Base-by-base conservation (phyloP, 495 filamentous ascomycete genomes). In the Barbatosphaeria neglecta region DNA sequence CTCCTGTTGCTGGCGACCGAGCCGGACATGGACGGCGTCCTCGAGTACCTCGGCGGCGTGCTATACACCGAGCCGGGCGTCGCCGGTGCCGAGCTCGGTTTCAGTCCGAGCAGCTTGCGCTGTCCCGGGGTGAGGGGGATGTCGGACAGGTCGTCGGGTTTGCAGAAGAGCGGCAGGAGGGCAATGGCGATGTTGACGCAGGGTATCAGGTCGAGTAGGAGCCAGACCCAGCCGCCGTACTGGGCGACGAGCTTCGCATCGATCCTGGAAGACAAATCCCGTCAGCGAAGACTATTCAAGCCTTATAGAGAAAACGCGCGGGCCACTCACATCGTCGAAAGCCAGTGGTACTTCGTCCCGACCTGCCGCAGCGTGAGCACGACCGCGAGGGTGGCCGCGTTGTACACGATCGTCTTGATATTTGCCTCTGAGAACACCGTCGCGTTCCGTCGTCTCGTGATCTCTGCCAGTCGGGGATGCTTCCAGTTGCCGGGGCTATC, bases 61-160 rank as follows among this genome's bases (percentile, higher is more conserved):
- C 83, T 75, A 61, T 83, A 90, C 11, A 75, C 73, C 6, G 73
- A 68, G 40, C 67, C 67, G 0, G 86, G 81, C 0, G 86, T 88
- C 3, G 74, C 66, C 3, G 84, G 75, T n/a, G 72, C 67, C 2
- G 74, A 68, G 37, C 71, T 81, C 6, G 87, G 85, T 43, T 84
- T 76, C 9, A 98, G 78, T 10, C 90, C 89, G 17, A 98, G 74
- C 16, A 95, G 77, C 44, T 77, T 72, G 35, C 92, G 84, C 63
- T 98, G 92, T 11, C 82, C 81, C 19, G 92, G 87, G 5, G 89
- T 96, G 44, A 98, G 74, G 50, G 92, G 80, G 41, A 98, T 93
- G 61, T 98, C 90, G 52, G 80, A 70, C 48, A 95, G 73, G 50
- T 90, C 77, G 61, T 95, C 89, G 46, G 72, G 75, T 6, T 66